Evolutionary conservation across 176 grass and related monocot genomes (phyloP).

Genomic region (Saccharum spontaneum): DNA sequence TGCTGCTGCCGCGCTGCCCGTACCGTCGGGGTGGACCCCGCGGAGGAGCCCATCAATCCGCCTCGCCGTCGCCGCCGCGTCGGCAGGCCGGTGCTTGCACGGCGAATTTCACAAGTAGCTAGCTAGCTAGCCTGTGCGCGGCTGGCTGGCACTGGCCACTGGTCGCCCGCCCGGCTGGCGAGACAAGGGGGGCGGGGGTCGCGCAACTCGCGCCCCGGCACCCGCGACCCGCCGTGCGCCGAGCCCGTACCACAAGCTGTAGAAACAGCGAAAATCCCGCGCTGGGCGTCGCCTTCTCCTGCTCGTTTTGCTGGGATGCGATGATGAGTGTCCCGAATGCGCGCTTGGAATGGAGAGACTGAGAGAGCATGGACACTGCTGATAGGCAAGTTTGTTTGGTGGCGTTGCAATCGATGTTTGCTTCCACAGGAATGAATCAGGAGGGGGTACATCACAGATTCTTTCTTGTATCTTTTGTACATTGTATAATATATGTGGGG

Average conservation of each 20-base stretch:
- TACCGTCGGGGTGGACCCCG: conserved; percentile 28
- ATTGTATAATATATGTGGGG: too few relatives aligned
- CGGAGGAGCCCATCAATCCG: conserved; percentile 31
- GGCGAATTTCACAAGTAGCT: neutral
- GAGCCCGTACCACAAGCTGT: neutral
- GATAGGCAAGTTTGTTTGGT: neutral
- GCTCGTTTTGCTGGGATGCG: neutral
- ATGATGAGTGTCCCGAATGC: neutral
- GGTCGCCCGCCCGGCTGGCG: neutral
- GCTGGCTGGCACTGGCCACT: neutral
- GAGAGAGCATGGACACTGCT: neutral
- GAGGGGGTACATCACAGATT: neutral
- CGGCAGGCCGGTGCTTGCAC: neutral
- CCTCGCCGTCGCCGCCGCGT: neutral
- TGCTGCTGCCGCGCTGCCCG: neutral
- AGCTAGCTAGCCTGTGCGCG: neutral
- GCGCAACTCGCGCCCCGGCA: neutral
- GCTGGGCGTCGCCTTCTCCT: neutral
- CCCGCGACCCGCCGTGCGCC: neutral
- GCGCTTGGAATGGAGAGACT: neutral
- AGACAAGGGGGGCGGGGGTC: neutral
- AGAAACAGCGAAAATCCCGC: neutral
- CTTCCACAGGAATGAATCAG: conserved; percentile 31
- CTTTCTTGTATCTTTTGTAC: neutral
- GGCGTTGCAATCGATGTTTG: conserved; percentile 29